Evolutionary conservation across 495 filamentous ascomycete genomes (phyloP).

Genomic region (Podospora fimiseda): DNA sequence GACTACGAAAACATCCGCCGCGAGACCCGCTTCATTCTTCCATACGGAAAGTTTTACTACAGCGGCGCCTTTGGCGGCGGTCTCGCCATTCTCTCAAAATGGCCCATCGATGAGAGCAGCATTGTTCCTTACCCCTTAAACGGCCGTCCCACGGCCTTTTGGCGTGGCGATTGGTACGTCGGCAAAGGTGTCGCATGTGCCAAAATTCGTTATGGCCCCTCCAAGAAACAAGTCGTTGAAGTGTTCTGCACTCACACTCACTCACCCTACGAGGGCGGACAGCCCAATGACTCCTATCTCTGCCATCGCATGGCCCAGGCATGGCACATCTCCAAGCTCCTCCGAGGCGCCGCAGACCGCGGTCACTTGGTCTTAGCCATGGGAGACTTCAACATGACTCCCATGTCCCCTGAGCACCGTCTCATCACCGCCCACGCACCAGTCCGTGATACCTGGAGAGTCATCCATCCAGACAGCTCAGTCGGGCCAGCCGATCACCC

Average conservation of each 20-base stretch:
- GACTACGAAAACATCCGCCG: constrained; percentile 80
- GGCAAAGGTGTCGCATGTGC: constrained; percentile 92
- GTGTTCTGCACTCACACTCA: constrained; percentile 92
- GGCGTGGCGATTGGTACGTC: constrained; percentile 88
- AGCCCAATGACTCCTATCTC: constrained; percentile 74
- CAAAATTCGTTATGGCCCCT: constrained; percentile 64
- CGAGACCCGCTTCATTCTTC: constrained; percentile 70
- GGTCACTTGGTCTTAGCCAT: constrained; percentile 79
- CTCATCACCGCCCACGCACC: constrained; percentile 73
- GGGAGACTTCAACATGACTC: constrained; percentile 95
- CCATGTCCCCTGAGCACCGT: constrained; percentile 77
- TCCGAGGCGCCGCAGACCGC: constrained; percentile 75
- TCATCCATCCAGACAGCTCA: constrained; percentile 72
- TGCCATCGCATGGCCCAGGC: constrained; percentile 89
- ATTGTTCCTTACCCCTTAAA: constrained; percentile 89
- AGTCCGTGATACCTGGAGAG: constrained; percentile 75
- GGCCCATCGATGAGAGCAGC: constrained; percentile 89
- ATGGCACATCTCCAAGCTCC: constrained; percentile 93
- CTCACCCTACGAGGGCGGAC: constrained; percentile 71
- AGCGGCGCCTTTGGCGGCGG: constrained; percentile 86
- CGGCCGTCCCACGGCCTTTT: constrained; percentile 88
- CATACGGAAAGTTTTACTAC: constrained; percentile 90
- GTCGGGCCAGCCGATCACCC: constrained; percentile 61
- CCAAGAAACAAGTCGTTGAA: constrained; percentile 63
- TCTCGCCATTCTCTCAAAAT: constrained; percentile 85